Evolutionary conservation across 75 land plant genomes (phyloP), one percentile per base, ranked within the genome.

Genomic region (Azolla pinnata): DNA sequence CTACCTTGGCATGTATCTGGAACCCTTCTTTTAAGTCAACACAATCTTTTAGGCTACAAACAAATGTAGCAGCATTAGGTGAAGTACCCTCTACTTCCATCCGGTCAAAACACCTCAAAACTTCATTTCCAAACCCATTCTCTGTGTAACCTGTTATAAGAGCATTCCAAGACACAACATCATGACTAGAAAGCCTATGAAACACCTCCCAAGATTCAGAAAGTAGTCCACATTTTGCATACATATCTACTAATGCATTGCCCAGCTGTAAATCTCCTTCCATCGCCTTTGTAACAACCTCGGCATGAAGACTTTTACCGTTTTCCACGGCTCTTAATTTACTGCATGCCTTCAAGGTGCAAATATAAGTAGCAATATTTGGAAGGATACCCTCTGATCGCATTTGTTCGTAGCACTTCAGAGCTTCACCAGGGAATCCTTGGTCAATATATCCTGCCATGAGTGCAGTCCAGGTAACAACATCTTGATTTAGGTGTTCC

Each of bases 131-230:
- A 4, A 9, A 44, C n/a, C 64, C 72, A 17, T 52, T 23, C 26
- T 74, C 79, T 20, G 62, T 79, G 25, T 69, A 65, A 1, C 77
- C 80, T 2, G 61, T 65, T 45, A 77, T 68, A 71, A 77, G 62
- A 2, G 76, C 60, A 34, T 55, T 77, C 80, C 80, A 77, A 8
- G 72, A 66, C 2, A 67, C 57, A 0, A 60, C 29, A 60, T 68
- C 67, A 33, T 64, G 76, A 0, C 27, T 14, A 1, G 57, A 31
- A 51, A 77, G 62, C 19, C 25, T 45, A 1, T 60, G 51, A 48
- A 77, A 73, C 30, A 77, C 60, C 1, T 73, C 51, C 35, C 51
- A 51, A 27, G 80, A 67, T 33, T 47, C 53, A 29, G 68, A 68
- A 25, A 77, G 45, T 12, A 24, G 30, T 0, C 73, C 72, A 47